Percentiles rank a stretch among this genome's conserved stretches.
Evolutionary conservation across 2,329 filamentous ascomycete genomes (phyloP).

Genomic region (Aureobasidium uvarum): DNA sequence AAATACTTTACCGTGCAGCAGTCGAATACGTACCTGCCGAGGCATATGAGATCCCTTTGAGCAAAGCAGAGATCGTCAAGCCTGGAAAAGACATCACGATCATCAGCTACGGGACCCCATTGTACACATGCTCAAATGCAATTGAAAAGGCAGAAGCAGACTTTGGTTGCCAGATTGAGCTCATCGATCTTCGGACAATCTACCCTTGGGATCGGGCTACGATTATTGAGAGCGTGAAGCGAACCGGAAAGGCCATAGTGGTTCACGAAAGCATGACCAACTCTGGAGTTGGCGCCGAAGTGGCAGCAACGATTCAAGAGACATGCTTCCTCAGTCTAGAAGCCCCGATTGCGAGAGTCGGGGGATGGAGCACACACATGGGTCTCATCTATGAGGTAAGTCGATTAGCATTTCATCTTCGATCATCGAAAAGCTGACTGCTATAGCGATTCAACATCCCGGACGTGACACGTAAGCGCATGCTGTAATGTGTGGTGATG

Average conservation of each 20-base stretch:
- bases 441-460: slow-evolving; percentile 60
- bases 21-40: slow-evolving; percentile 86
- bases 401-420: neutral
- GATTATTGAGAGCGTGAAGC: slow-evolving; percentile 76
- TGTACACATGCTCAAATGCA: slow-evolving; percentile 79
- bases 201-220: slow-evolving; percentile 89
- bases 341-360: slow-evolving; percentile 79
- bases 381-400: slow-evolving; percentile 68
- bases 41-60: slow-evolving; percentile 78
- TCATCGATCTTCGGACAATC: slow-evolving; percentile 83
- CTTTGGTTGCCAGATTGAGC: slow-evolving; percentile 71
- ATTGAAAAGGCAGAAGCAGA: slow-evolving; percentile 74
- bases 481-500: neutral
- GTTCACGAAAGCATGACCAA: slow-evolving; percentile 94
- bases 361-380: slow-evolving; percentile 85
- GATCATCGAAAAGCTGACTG: neutral
- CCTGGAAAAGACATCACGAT: slow-evolving; percentile 77
- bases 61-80: slow-evolving; percentile 81
- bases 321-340: slow-evolving; percentile 80
- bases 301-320: slow-evolving; percentile 85
- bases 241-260: slow-evolving; percentile 81
- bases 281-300: slow-evolving; percentile 82
- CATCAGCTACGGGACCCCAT: slow-evolving; percentile 82
- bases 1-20: slow-evolving; percentile 85
- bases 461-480: slow-evolving; percentile 78